Percentiles rank a stretch among this genome's conserved stretches.
Evolutionary conservation across 306 rosid genomes (phyloP).

Genomic region (Dalbergia cultrata): DNA sequence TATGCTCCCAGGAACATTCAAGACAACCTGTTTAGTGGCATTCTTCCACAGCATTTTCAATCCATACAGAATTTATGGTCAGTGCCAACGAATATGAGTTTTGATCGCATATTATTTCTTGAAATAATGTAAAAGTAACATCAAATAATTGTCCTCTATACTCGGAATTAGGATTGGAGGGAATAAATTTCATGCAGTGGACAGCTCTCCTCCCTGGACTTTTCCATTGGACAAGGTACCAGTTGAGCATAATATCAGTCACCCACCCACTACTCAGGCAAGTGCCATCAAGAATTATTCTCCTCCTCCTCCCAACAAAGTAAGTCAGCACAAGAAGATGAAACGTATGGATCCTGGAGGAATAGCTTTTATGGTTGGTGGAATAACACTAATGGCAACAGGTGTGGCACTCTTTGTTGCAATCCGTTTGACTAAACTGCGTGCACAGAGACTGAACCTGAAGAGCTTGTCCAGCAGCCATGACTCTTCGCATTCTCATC

Average conservation of each 20-base stretch:
- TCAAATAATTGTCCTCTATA: slow-evolving; percentile 30
- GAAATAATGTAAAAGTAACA: slow-evolving; percentile 9
- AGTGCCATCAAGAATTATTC: slow-evolving; percentile 69
- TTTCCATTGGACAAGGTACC: slow-evolving; percentile 63
- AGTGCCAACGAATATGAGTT: slow-evolving; percentile 36
- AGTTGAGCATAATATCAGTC: slow-evolving; percentile 54
- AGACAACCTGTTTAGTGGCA: slow-evolving; percentile 79
- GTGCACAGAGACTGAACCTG: slow-evolving; percentile 37
- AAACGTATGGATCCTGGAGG: slow-evolving; percentile 65
- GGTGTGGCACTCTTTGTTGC: slow-evolving; percentile 61
- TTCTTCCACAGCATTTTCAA: slow-evolving; percentile 73
- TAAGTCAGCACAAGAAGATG: slow-evolving; percentile 57
- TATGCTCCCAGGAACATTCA: slow-evolving; percentile 69
- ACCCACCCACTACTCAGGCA: slow-evolving; percentile 65
- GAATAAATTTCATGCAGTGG: slow-evolving; percentile 62
- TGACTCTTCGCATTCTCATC: slow-evolving; percentile 53
- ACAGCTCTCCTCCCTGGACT: slow-evolving; percentile 74
- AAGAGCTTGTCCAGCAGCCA: slow-evolving; percentile 49
- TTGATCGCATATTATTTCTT: slow-evolving; percentile 35
- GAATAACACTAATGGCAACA: slow-evolving; percentile 65
- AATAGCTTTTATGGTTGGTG: slow-evolving; percentile 71
- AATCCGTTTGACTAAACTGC: slow-evolving; percentile 53
- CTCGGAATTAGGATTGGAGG: slow-evolving; percentile 70
- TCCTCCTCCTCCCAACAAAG: slow-evolving; percentile 40
- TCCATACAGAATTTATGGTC: slow-evolving; percentile 80